Evolutionary conservation across 495 filamentous ascomycete genomes (phyloP), one percentile per base, ranked within the genome.

Genomic region (Trichoderma orchidacearum): DNA sequence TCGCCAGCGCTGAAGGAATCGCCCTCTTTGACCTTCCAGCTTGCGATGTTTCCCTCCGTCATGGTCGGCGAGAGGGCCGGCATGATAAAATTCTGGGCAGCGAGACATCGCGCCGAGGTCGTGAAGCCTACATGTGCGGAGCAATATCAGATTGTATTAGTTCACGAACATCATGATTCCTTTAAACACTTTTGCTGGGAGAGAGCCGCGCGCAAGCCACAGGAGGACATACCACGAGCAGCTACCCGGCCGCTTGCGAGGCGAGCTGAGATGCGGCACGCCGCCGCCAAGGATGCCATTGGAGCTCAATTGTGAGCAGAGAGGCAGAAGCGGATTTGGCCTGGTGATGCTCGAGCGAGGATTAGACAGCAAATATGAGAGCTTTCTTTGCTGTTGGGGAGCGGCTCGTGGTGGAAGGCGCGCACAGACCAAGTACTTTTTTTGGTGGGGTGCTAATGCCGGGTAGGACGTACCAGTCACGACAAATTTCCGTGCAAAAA

Each of bases 11-110:
- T 69, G 68, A 86, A 92, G 36, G 80, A 78, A 55, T 87, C 86
- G 61, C 85, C 86, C 72, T 90, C 87, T 62, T 87, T 88, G 41
- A 90, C 72, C 62, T 78, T 85, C 87, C 87, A 91, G 54, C 63
- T 77, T 23, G 83, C 76, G 61, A 91, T 90, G 62, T 87, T 88
- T 25, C 87, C 87, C 66, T 91, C 87, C 38, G 87, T 91, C 87
- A 91, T 91, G 12, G 87, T 91, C 27, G 87, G 87, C 18, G 85
- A 89, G 53, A 92, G 72, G n/a, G 87, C 86, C 5, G 87, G 87
- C 88, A 92, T 91, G 30, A 81, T 87, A 66, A 90, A 85, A 61
- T 87, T 88, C 52, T 85, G 81, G 13, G 86, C 87, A 17, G 83
- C 87, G 58, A 81, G 70, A 29, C 66, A 67, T 8, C 73, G 65